phyloP scores from a whole-genome alignment of 1,284 basidiomycete genomes.

The Xerocomus amazonicus region DNA sequence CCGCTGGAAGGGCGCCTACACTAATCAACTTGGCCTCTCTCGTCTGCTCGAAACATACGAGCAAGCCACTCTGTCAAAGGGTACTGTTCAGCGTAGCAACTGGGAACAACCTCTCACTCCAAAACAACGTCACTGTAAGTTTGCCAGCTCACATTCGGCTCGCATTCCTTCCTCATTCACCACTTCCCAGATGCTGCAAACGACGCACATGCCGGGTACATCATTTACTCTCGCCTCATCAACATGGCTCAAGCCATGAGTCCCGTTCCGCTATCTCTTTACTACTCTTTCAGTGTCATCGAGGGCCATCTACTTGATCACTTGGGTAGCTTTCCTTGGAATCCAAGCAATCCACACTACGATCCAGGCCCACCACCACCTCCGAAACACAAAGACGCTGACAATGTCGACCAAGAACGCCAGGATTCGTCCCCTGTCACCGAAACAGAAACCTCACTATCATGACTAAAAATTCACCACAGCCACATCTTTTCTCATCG shows the following conservation, averaged over 20 bases:
- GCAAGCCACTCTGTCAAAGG: slow-evolving; percentile 50
- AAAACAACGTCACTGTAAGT: slow-evolving; percentile 58
- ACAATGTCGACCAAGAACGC: slow-evolving; percentile 7
- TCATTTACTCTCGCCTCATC: slow-evolving; percentile 45
- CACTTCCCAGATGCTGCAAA: slow-evolving; percentile 60
- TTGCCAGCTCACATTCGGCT: neutral
- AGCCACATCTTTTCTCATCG: neutral
- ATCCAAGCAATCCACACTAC: slow-evolving; percentile 58
- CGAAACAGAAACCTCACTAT: neutral
- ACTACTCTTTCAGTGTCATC: slow-evolving; percentile 56
- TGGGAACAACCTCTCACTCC: slow-evolving; percentile 53
- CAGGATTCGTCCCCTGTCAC: neutral
- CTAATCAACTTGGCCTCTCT: slow-evolving; percentile 52
- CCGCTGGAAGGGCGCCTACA: slow-evolving; percentile 65
- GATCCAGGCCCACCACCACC: slow-evolving; percentile 64
- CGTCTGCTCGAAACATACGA: slow-evolving; percentile 59
- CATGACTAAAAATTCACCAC: neutral
- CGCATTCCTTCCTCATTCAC: neutral
- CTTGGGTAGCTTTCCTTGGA: slow-evolving; percentile 41
- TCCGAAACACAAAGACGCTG: slow-evolving; percentile 33
- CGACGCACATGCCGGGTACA: slow-evolving; percentile 60
- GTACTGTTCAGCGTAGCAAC: slow-evolving; percentile 57
- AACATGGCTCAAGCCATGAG: slow-evolving; percentile 38
- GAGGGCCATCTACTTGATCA: slow-evolving; percentile 44
- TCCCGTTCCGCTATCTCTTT: slow-evolving; percentile 41